Percentiles rank a stretch among this genome's conserved stretches.
These are phyloP conservation scores for Themeda triandra DNA, from an alignment of 176 grass and related monocot genomes.

Conservation along the genomic window DNA sequence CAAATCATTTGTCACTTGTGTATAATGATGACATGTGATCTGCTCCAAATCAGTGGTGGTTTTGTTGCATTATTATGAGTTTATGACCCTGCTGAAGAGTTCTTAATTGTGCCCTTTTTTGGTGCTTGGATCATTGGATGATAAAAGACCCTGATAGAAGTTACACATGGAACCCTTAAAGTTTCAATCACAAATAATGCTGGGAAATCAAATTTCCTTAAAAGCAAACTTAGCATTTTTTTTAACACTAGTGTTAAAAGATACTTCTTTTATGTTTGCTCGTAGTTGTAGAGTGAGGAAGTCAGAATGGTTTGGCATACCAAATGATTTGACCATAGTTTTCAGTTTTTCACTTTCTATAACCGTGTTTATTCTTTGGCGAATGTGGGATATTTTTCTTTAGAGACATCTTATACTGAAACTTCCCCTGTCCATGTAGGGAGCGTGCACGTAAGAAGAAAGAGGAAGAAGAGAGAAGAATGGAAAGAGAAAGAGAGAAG, in stretches of 20 bases:
- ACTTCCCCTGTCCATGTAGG: constrained; percentile 17
- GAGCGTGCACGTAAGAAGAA: constrained; percentile 96
- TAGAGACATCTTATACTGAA: background rate
- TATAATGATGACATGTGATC: background rate
- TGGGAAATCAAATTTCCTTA: background rate
- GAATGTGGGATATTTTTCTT: background rate
- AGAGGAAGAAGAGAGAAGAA: constrained; percentile 97
- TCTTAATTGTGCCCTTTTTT: background rate
- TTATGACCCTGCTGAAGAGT: background rate
- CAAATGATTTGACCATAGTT: background rate
- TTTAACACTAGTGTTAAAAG: background rate
- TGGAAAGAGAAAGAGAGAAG: constrained; percentile 97
- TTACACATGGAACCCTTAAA: background rate
- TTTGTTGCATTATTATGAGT: background rate
- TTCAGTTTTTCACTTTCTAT: background rate
- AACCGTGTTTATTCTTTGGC: background rate
- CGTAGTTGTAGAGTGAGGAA: background rate
- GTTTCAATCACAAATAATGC: background rate
- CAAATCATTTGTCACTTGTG: background rate
- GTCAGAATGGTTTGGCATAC: background rate
- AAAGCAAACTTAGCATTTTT: background rate
- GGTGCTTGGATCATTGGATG: background rate
- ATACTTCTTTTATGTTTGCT: background rate
- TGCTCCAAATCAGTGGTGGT: background rate
- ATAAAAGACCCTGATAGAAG: background rate